phyloP scores from a whole-genome alignment of 441 rosid species.

The Arabidopsis hybrid region DNA sequence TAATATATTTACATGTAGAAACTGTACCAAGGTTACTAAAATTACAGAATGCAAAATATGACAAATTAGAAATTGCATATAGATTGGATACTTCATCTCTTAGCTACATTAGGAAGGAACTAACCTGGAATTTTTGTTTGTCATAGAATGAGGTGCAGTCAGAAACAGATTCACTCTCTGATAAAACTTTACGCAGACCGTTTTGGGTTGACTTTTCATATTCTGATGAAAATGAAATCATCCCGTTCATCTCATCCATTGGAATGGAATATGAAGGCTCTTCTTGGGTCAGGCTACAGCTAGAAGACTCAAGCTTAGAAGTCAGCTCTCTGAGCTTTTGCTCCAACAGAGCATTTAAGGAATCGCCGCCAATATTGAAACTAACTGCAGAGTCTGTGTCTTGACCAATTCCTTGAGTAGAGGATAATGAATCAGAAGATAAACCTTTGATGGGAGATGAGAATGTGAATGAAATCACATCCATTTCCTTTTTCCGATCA shows the following conservation, averaged over 20 bases:
- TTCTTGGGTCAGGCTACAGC: constrained; percentile 56
- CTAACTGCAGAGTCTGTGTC: constrained; percentile 42
- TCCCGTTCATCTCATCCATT: constrained; percentile 41
- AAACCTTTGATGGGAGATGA: constrained; percentile 73
- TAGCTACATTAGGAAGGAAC: constrained; percentile 43
- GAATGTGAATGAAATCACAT: constrained; percentile 93
- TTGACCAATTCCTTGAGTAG: constrained; percentile 45
- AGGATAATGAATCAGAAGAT: constrained; percentile 44
- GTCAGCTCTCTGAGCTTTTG: constrained; percentile 80
- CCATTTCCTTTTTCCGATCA: constrained; percentile 61
- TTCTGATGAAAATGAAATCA: constrained; percentile 44
- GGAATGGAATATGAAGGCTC: constrained; percentile 50
- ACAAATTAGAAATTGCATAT: background rate
- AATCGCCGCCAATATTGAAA: constrained; percentile 59
- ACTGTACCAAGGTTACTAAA: constrained; percentile 7
- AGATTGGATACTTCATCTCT: constrained; percentile 27
- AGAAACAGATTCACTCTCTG: constrained; percentile 49
- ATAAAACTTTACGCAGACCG: constrained; percentile 45
- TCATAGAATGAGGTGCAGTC: constrained; percentile 53
- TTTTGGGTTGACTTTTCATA: constrained; percentile 49
- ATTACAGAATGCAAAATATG: constrained; percentile 9
- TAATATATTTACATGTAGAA: constrained; percentile 3
- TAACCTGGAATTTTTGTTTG: constrained; percentile 68
- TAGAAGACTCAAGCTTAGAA: constrained; percentile 67
- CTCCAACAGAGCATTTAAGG: constrained; percentile 75